Evolutionary conservation across 352 stramenopile genomes (phyloP), one percentile per base, ranked within the genome.

Genomic region (Aphanomyces astaci): DNA sequence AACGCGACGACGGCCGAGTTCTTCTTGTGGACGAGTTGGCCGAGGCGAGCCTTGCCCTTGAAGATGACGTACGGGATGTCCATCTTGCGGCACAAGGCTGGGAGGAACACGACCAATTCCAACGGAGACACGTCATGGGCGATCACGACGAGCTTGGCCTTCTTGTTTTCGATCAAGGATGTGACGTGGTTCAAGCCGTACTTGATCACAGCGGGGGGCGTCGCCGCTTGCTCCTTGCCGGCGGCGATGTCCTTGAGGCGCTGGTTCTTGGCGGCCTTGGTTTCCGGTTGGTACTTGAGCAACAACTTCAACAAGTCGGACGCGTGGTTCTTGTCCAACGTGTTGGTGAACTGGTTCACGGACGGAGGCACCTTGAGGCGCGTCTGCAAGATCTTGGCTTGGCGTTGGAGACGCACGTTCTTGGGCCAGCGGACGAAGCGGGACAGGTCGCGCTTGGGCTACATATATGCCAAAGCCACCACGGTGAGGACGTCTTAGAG

Each of bases 111-210:
- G 36, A 99, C 96, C 27, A 99, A 82, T 78, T 96, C 97, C 73
- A 99, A 97, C 31, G 97, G 97, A 80, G 99, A 95, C 53, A 99
- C 97, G 76, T 99, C 97, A 78, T 98, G 95, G 33, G 97, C 97
- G 77, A 99, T 99, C 30, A 98, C 77, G n/a, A 99, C 97, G 48
- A 99, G 78, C 79, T 98, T 96, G 43, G 97, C 97, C 91, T 99
- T 99, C 92, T 99, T 99, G 76, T 98, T 95, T 84, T 99, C 97
- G 65, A 99, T 92, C 49, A 99, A 80, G 68, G 90, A 97, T 36
- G 97, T 99, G 64, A 99, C 94, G 82, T 99, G 96, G 87, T 99
- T 99, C 11, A 99, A 83, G 77, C 97, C 97, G 76, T 97, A 99
- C 88, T 99, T 99, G 75, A 98, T 76, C 24, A 98, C 87, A 64